These are phyloP conservation scores for Lichtheimia hyalospora DNA, from an alignment of 371 early-diverging fungal genomes.

Conservation along the genomic window DNA sequence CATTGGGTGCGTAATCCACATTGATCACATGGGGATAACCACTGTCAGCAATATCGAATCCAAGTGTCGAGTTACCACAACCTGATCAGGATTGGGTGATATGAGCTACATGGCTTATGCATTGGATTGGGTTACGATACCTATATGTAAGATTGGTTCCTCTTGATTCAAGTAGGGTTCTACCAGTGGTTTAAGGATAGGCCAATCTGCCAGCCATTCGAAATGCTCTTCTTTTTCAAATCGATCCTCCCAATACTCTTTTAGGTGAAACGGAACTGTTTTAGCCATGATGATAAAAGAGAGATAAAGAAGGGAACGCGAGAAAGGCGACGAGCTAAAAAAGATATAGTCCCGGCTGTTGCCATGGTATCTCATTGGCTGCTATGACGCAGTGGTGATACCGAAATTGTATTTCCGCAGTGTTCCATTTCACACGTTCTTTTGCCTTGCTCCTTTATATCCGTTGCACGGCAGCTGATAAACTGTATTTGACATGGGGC, in stretches of 20 bases:
- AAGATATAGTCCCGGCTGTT: too few species aligned
- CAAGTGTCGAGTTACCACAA: slow-evolving; percentile 57
- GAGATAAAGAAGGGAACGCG: neutral
- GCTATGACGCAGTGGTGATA: too few species aligned
- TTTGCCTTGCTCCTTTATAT: too few species aligned
- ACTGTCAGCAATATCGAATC: slow-evolving; percentile 37
- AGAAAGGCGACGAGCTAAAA: neutral
- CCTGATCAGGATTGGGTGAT: slow-evolving; percentile 23
- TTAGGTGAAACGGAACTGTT: slow-evolving; percentile 38
- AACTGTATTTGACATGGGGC: too few species aligned
- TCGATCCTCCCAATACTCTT: slow-evolving; percentile 49
- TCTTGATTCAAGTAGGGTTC: slow-evolving; percentile 18
- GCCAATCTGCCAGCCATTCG: slow-evolving; percentile 39
- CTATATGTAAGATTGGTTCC: slow-evolving; percentile 33
- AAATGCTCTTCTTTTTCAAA: slow-evolving; percentile 47
- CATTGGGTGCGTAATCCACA: slow-evolving; percentile 48
- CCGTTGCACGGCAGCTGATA: too few species aligned
- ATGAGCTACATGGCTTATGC: neutral
- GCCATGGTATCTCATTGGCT: too few species aligned
- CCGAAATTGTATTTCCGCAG: too few species aligned
- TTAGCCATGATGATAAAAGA: slow-evolving; percentile 9
- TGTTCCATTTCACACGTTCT: too few species aligned
- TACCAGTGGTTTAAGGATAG: slow-evolving; percentile 14
- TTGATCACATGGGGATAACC: slow-evolving; percentile 35
- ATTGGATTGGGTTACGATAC: slow-evolving; percentile 9